Conservation (phyloP, 306 rosid species). For the Fragaria ananassa region DNA sequence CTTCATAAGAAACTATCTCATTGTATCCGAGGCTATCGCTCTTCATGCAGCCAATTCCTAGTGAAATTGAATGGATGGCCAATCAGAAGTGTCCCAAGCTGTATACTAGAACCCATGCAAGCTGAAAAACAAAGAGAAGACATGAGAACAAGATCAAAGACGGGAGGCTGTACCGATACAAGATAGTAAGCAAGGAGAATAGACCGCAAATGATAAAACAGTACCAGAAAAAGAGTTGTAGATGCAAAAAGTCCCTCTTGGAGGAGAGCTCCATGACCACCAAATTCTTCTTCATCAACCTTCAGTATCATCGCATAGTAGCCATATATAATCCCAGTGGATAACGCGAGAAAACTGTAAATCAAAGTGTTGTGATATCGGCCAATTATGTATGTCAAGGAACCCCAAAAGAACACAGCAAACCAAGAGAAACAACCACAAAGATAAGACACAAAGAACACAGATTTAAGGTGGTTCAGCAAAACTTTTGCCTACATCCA, state of each 20-base stretch:
- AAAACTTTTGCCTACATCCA: too few species aligned
- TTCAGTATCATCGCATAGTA: constrained; percentile 79
- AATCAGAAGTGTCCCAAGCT: constrained; percentile 93
- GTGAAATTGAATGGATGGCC: constrained; percentile 33
- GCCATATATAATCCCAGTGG: constrained; percentile 70
- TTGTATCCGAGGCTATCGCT: constrained; percentile 17
- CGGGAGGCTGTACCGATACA: background rate
- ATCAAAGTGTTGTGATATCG: too few species aligned
- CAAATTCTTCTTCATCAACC: constrained; percentile 95
- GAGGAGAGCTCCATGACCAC: constrained; percentile 97
- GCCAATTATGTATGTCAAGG: too few species aligned
- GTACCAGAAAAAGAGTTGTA: constrained; percentile 88
- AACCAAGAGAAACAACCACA: too few species aligned
- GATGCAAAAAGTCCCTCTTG: constrained; percentile 99
- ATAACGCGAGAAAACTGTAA: constrained; percentile 71
- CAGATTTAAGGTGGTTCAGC: too few species aligned
- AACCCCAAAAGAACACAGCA: too few species aligned
- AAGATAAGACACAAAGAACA: too few species aligned
- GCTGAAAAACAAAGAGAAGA: constrained; percentile 48
- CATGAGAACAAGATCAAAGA: background rate
- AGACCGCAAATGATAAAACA: background rate
- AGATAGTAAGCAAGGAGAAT: background rate
- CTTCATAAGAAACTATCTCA: constrained; percentile 22
- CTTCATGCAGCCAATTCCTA: constrained; percentile 27
- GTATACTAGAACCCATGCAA: constrained; percentile 86